Evolutionary conservation across 2,329 filamentous ascomycete genomes (phyloP).

Genomic region (Berkeleyomyces rouxiae): DNA sequence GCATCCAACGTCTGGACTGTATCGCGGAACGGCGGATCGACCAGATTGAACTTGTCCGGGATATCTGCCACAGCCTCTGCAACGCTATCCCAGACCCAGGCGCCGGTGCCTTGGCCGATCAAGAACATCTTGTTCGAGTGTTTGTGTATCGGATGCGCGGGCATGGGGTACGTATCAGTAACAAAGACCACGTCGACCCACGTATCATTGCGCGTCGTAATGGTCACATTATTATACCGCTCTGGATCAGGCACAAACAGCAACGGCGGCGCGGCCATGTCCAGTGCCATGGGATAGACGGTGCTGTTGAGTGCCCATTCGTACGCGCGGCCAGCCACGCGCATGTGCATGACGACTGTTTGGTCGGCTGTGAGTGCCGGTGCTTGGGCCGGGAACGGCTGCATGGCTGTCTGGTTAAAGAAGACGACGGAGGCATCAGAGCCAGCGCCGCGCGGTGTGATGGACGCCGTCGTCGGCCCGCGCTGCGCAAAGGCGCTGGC

Average conservation of each 20-base stretch:
- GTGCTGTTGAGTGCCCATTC: constrained; percentile 36
- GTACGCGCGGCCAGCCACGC: constrained; percentile 27
- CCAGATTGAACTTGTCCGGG: constrained; percentile 39
- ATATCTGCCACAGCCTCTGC: constrained; percentile 31
- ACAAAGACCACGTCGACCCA: constrained; percentile 42
- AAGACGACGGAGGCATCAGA: constrained; percentile 21
- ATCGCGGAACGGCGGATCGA: constrained; percentile 37
- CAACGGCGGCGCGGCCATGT: constrained; percentile 23
- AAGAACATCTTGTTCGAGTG: constrained; percentile 44
- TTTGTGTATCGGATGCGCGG: constrained; percentile 44
- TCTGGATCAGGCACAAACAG: constrained; percentile 26
- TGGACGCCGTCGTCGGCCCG: constrained; percentile 15
- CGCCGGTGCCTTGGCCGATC: constrained; percentile 34
- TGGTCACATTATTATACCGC: constrained; percentile 28
- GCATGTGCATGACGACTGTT: constrained; percentile 29
- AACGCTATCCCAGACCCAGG: constrained; percentile 35
- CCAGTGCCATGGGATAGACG: constrained; percentile 24
- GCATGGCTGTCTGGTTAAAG: constrained; percentile 27
- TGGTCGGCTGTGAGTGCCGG: constrained; percentile 28
- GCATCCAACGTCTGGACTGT: constrained; percentile 16
- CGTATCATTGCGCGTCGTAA: constrained; percentile 28
- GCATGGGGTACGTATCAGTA: constrained; percentile 28
- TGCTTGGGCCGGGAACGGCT: constrained; percentile 31
- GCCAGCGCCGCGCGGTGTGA: constrained; percentile 23
- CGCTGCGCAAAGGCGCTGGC: constrained; percentile 23